Evolutionary conservation across 2,329 filamentous ascomycete species (phyloP).

Genomic region (Paracoccidioides brasiliensis): DNA sequence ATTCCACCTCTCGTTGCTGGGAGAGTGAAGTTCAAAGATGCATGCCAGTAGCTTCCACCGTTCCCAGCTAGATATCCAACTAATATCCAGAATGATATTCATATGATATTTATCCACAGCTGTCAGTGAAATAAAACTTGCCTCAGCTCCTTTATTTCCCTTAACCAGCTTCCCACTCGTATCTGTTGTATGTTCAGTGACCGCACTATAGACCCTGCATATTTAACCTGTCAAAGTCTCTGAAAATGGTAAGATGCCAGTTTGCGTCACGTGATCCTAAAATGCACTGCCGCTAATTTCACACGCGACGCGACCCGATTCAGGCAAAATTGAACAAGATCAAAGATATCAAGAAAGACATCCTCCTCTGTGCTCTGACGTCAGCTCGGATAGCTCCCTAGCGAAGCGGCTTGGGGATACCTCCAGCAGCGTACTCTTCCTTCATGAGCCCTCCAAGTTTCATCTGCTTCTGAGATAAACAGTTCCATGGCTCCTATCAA

Average conservation of each 20-base stretch:
- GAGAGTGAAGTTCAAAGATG: too few species aligned
- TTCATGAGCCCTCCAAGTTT: background rate
- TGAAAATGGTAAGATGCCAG: background rate
- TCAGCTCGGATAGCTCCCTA: background rate
- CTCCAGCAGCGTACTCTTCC: too few species aligned
- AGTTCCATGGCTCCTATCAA: constrained; percentile 4
- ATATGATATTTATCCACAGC: too few species aligned
- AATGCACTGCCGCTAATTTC: background rate
- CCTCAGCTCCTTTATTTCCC: too few species aligned
- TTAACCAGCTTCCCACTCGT: background rate
- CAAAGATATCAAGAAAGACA: background rate
- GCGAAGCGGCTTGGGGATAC: background rate
- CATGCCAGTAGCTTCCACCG: too few species aligned
- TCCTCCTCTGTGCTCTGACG: background rate
- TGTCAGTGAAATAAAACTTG: too few species aligned
- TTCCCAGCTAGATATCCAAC: too few species aligned
- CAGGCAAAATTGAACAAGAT: background rate
- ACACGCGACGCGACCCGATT: background rate
- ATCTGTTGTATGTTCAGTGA: too few species aligned
- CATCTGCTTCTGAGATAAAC: background rate
- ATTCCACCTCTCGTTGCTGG: too few species aligned
- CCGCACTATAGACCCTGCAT: background rate
- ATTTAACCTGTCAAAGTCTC: background rate
- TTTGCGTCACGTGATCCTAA: background rate
- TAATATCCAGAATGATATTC: too few species aligned